These are phyloP conservation scores for Tinospora cordifolia DNA, from an alignment of 164 flowering plant genomes.

Conservation along the genomic window DNA sequence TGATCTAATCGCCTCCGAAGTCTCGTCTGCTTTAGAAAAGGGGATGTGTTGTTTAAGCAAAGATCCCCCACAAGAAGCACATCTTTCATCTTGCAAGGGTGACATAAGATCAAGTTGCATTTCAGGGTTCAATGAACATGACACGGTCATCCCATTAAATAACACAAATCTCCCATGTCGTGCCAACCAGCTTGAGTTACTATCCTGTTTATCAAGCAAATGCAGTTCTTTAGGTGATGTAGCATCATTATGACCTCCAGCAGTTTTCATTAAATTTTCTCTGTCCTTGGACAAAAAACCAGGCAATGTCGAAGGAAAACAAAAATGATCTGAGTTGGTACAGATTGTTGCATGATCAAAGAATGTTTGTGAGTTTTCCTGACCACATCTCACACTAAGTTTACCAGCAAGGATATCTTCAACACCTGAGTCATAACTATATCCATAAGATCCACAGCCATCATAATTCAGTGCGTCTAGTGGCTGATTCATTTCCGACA, in stretches of 20 bases:
- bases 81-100: constrained; percentile 13
- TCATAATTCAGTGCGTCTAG: constrained; percentile 25
- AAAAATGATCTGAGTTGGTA: constrained; percentile 32
- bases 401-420: constrained; percentile 24
- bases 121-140: constrained; percentile 41
- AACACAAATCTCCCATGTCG: constrained; percentile 32
- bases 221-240: constrained; percentile 19
- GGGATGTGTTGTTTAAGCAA: constrained; percentile 16
- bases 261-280: constrained; percentile 15
- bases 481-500: constrained; percentile 19
- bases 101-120: constrained; percentile 20
- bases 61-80: constrained; percentile 35
- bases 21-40: constrained; percentile 16
- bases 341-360: constrained; percentile 29
- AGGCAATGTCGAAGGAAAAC: constrained; percentile 60
- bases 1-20: constrained; percentile 22
- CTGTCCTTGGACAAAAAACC: constrained; percentile 26
- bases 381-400: constrained; percentile 19
- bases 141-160: constrained; percentile 35
- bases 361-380: constrained; percentile 11
- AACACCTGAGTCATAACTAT: constrained; percentile 16
- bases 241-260: constrained; percentile 21
- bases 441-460: constrained; percentile 24
- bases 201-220: constrained; percentile 12
- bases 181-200: constrained; percentile 36